These are phyloP conservation scores for Pythium aristosporum DNA, from an alignment of 352 stramenopile species.

Conservation along the genomic window DNA sequence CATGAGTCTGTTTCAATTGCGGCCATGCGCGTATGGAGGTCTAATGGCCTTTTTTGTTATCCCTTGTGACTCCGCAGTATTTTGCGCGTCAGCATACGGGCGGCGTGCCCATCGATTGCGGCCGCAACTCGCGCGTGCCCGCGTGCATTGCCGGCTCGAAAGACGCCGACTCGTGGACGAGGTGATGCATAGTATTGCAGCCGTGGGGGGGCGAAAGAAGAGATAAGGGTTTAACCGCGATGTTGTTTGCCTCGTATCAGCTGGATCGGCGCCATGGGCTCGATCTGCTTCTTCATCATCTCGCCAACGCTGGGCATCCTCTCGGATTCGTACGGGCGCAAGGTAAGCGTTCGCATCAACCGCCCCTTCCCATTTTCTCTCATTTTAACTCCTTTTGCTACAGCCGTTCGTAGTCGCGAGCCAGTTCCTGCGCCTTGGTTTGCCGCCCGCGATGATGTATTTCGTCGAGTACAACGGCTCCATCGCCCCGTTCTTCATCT, in stretches of 20 bases:
- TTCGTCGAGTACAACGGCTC: slow-evolving; percentile 56
- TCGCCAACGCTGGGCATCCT: slow-evolving; percentile 74
- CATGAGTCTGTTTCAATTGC: not conserved
- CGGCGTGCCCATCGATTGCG: slow-evolving; percentile 57
- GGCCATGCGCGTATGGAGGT: not conserved
- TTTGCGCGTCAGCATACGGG: slow-evolving; percentile 60
- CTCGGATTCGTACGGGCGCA: slow-evolving; percentile 77
- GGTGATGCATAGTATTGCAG: slow-evolving; percentile 25
- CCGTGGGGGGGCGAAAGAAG: not conserved
- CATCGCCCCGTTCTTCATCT: slow-evolving; percentile 63
- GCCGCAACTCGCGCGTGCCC: slow-evolving; percentile 39
- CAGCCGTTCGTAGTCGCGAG: slow-evolving; percentile 75
- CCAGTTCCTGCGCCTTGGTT: slow-evolving; percentile 54
- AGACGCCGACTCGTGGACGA: slow-evolving; percentile 68
- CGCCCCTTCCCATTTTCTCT: not conserved
- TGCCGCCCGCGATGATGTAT: slow-evolving; percentile 69
- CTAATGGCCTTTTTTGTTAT: not conserved
- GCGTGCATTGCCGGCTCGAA: slow-evolving; percentile 63
- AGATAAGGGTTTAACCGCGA: not conserved
- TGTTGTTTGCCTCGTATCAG: slow-evolving; percentile 12
- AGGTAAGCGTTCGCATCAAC: no score
- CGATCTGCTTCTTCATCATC: slow-evolving; percentile 60
- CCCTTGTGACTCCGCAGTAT: slow-evolving; percentile 37
- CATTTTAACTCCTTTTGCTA: not conserved
- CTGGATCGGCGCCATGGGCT: slow-evolving; percentile 62